phyloP scores from a whole-genome alignment of 2,329 filamentous ascomycete species.

The Alternaria sp. region DNA sequence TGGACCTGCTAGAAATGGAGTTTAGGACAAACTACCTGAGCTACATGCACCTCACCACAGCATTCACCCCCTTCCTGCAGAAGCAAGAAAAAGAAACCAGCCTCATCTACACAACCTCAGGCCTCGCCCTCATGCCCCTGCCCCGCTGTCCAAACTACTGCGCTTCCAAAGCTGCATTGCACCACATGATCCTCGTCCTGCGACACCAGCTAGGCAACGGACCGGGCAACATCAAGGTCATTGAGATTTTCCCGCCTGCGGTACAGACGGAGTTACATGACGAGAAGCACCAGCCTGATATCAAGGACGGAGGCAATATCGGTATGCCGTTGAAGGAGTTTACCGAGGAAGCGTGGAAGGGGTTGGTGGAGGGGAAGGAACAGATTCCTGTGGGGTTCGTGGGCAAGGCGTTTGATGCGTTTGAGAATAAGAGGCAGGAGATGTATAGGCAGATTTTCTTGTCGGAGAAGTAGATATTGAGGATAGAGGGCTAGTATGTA shows the following conservation, averaged over 20 bases:
- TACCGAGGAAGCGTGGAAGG: constrained; percentile 56
- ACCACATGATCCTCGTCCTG: constrained; percentile 60
- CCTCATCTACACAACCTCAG: constrained; percentile 58
- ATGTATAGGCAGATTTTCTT: constrained; percentile 30
- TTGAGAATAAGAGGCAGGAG: constrained; percentile 58
- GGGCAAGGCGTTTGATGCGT: constrained; percentile 51
- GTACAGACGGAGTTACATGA: constrained; percentile 65
- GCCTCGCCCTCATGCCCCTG: constrained; percentile 58
- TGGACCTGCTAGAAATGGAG: constrained; percentile 53
- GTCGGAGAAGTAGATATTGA: not conserved
- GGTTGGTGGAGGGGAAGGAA: constrained; percentile 56
- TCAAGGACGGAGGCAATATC: constrained; percentile 56
- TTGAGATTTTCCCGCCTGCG: constrained; percentile 62
- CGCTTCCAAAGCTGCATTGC: constrained; percentile 62
- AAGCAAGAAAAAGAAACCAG: constrained; percentile 52
- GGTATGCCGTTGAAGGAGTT: constrained; percentile 63
- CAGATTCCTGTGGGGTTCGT: constrained; percentile 59
- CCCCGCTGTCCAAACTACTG: constrained; percentile 59
- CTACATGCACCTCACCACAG: constrained; percentile 57
- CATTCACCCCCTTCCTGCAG: constrained; percentile 58
- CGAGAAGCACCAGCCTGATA: constrained; percentile 60
- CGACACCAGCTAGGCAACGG: constrained; percentile 58
- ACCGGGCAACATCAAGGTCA: constrained; percentile 57
- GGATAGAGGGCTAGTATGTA: too few species aligned
- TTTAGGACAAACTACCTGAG: constrained; percentile 60